phyloP scores from a whole-genome alignment of 176 grass and related monocot species.

The Melocanna baccifera region DNA sequence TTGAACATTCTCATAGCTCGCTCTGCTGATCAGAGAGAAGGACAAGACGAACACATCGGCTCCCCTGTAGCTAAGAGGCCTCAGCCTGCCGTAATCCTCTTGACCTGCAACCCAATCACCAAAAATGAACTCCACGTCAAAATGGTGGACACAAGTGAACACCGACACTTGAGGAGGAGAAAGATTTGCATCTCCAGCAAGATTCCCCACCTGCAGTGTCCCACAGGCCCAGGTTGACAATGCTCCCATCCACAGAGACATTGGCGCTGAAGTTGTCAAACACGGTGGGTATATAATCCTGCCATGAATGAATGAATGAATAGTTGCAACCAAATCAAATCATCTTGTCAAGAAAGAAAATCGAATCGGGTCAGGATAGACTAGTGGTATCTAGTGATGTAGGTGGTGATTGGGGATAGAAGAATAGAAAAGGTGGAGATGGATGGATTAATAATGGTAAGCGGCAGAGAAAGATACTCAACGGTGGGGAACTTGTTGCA shows the following conservation, averaged over 20 bases:
- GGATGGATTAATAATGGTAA: background rate
- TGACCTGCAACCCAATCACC: conserved; percentile 41
- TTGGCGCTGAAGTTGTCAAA: conserved; percentile 79
- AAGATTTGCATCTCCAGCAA: background rate
- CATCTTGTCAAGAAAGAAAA: background rate
- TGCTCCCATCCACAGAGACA: conserved; percentile 64
- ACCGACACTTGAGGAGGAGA: background rate
- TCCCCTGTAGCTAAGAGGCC: conserved; percentile 86
- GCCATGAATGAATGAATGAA: background rate
- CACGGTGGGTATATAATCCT: conserved; percentile 78
- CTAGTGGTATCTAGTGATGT: background rate
- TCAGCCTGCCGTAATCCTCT: conserved; percentile 95
- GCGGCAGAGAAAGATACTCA: background rate
- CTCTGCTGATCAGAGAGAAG: conserved; percentile 92
- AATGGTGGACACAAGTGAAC: background rate
- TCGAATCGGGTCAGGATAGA: too few species aligned
- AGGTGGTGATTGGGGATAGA: background rate
- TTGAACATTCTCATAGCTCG: conserved; percentile 91
- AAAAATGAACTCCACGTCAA: background rate
- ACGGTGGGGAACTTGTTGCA: conserved; percentile 95
- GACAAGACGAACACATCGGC: conserved; percentile 84
- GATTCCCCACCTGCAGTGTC: conserved; percentile 52
- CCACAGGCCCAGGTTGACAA: conserved; percentile 66
- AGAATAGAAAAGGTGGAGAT: background rate
- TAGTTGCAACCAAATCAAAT: background rate